Conservation (phyloP, 306 rosid genomes). For the Urtica urens region DNA sequence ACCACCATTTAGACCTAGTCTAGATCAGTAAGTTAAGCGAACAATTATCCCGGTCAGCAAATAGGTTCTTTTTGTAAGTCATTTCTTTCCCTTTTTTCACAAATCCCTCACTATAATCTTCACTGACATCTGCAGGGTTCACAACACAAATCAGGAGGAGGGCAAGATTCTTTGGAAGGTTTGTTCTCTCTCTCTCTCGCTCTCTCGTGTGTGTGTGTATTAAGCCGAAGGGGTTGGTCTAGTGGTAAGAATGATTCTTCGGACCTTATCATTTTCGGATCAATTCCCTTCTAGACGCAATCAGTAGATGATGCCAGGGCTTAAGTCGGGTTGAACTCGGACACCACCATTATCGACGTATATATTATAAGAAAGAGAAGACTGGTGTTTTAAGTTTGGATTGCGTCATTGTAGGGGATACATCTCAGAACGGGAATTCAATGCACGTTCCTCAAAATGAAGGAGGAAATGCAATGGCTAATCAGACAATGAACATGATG, state of each 20-base stretch:
- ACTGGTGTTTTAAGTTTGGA: no score
- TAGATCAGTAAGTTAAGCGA: background rate
- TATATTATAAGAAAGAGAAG: no score
- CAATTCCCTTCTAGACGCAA: no score
- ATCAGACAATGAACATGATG: constrained; percentile 50
- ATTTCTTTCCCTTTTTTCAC: background rate
- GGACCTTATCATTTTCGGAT: no score
- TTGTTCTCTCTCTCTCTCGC: constrained; percentile 23
- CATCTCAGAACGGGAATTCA: constrained; percentile 72
- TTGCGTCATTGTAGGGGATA: constrained; percentile 48
- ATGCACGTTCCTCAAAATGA: constrained; percentile 70
- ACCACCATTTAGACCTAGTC: background rate
- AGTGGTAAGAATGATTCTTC: no score
- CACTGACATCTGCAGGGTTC: constrained; percentile 49
- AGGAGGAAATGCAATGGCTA: constrained; percentile 51
- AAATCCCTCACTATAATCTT: no score
- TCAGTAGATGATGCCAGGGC: no score
- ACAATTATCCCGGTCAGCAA: background rate
- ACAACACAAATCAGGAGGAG: constrained; percentile 65
- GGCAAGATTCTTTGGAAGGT: constrained; percentile 90
- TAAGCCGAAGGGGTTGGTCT: no score
- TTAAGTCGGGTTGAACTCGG: no score
- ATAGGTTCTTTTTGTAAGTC: no score
- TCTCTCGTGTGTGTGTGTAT: constrained; percentile 5
- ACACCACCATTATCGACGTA: no score